These are phyloP conservation scores for Rhizopus arrhizus DNA, from an alignment of 371 early-diverging fungal genomes.

Conservation along the genomic window DNA sequence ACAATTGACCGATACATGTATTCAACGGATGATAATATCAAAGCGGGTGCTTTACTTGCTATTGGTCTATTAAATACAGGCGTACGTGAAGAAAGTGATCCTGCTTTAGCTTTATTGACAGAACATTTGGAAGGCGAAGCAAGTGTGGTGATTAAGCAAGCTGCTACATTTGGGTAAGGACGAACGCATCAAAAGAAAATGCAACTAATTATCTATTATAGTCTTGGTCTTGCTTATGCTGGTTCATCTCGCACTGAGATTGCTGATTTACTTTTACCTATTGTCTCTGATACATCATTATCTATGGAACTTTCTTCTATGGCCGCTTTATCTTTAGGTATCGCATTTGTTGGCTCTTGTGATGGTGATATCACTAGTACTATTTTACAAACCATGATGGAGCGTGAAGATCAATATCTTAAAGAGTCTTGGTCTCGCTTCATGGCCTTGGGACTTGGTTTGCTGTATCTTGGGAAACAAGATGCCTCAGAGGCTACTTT, in stretches of 20 bases:
- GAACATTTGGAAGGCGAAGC: conserved; percentile 74
- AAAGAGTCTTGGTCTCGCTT: conserved; percentile 85
- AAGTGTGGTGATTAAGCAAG: conserved; percentile 51
- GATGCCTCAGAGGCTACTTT: conserved; percentile 88
- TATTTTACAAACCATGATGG: conserved; percentile 95
- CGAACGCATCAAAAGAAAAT: no score
- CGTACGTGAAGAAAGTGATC: conserved; percentile 90
- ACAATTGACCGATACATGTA: conserved; percentile 94
- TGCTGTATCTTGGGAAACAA: conserved; percentile 89
- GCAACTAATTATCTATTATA: conserved; percentile 15
- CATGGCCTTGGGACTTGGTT: conserved; percentile 90
- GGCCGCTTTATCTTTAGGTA: conserved; percentile 89
- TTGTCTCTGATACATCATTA: conserved; percentile 81
- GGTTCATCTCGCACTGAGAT: conserved; percentile 89
- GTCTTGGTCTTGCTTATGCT: conserved; percentile 94
- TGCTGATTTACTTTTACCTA: conserved; percentile 78
- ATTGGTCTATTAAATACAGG: conserved; percentile 91
- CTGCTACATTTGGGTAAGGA: conserved; percentile 70
- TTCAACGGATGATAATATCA: conserved; percentile 84
- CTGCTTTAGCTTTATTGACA: conserved; percentile 87
- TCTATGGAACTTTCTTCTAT: conserved; percentile 88
- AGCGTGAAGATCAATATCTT: conserved; percentile 81
- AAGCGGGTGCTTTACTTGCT: conserved; percentile 94
- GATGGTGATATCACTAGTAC: conserved; percentile 91
- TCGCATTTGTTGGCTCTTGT: conserved; percentile 90